These are phyloP conservation scores for Mucor lusitanicus DNA, from an alignment of 371 early-diverging fungal species.

Conservation along the genomic window DNA sequence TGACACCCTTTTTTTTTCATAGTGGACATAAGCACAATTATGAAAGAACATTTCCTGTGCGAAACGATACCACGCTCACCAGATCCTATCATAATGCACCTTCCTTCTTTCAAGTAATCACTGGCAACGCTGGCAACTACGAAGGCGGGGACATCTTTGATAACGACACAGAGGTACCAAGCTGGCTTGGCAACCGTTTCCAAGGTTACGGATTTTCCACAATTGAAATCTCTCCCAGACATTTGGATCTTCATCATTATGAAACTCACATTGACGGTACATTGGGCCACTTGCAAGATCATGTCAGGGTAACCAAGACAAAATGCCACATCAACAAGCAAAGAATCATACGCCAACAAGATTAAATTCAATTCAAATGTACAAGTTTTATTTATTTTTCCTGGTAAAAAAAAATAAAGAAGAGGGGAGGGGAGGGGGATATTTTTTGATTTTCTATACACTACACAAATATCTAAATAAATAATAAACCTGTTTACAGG, in stretches of 20 bases:
- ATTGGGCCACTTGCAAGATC: constrained; percentile 14
- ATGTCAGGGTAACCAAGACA: constrained; percentile 17
- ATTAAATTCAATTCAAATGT: neutral
- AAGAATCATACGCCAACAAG: neutral
- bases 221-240: constrained; percentile 13
- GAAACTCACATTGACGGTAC: constrained; percentile 18
- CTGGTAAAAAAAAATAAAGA: neutral
- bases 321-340: constrained; percentile 13
- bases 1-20: neutral
- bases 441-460: neutral
- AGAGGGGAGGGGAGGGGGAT: neutral
- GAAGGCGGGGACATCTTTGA: constrained; percentile 26
- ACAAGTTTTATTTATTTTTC: neutral
- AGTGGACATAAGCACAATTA: constrained; percentile 37
- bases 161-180: neutral
- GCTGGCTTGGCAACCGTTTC: constrained; percentile 28
- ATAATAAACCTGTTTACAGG: constrained; percentile 11
- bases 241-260: constrained; percentile 28
- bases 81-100: constrained; percentile 24
- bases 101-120: constrained; percentile 32
- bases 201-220: constrained; percentile 32
- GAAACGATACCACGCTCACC: constrained; percentile 5
- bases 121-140: constrained; percentile 32
- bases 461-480: constrained; percentile 1
- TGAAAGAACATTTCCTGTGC: constrained; percentile 31